Percentiles rank a stretch among this genome's conserved stretches.
These are phyloP conservation scores for Dillenia turbinata DNA, from an alignment of 164 flowering plant species.

Conservation along the genomic window DNA sequence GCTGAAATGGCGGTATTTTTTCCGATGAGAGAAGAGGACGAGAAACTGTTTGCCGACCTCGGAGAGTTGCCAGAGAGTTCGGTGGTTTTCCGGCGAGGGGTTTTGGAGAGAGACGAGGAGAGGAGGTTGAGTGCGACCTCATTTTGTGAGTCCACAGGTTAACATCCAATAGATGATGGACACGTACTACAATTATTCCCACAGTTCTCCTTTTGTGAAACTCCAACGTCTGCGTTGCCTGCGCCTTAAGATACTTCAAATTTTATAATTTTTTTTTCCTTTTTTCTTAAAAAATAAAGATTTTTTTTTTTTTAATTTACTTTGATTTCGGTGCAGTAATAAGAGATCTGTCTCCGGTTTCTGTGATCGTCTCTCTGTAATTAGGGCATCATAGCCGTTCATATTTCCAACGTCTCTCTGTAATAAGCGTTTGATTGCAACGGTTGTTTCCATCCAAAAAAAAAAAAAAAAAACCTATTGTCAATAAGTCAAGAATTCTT, in stretches of 20 bases:
- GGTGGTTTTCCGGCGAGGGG: slow-evolving; percentile 55
- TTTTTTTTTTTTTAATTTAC: slow-evolving; percentile 1
- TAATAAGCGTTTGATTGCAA: too few species aligned
- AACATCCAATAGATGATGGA: neutral
- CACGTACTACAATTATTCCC: neutral
- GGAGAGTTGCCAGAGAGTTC: slow-evolving; percentile 91
- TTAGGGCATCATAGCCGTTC: neutral
- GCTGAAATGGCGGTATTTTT: slow-evolving; percentile 44
- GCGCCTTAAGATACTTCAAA: slow-evolving; percentile 17
- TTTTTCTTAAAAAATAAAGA: neutral
- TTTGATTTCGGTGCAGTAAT: slow-evolving; percentile 24
- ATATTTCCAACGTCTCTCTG: too few species aligned
- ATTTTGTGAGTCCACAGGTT: slow-evolving; percentile 42
- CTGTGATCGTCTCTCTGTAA: slow-evolving; percentile 27
- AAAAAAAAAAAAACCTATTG: too few species aligned
- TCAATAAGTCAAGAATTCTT: too few species aligned
- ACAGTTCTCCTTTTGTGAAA: slow-evolving; percentile 6
- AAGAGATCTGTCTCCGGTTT: slow-evolving; percentile 5
- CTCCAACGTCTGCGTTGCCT: slow-evolving; percentile 23
- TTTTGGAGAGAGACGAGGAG: slow-evolving; percentile 24
- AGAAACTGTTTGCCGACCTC: slow-evolving; percentile 77
- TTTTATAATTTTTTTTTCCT: neutral
- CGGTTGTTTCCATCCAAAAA: too few species aligned
- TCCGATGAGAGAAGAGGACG: slow-evolving; percentile 67
- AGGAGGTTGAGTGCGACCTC: slow-evolving; percentile 27